Base-by-base conservation (phyloP, 2,329 filamentous ascomycete species). In the Monilinia polystroma region DNA sequence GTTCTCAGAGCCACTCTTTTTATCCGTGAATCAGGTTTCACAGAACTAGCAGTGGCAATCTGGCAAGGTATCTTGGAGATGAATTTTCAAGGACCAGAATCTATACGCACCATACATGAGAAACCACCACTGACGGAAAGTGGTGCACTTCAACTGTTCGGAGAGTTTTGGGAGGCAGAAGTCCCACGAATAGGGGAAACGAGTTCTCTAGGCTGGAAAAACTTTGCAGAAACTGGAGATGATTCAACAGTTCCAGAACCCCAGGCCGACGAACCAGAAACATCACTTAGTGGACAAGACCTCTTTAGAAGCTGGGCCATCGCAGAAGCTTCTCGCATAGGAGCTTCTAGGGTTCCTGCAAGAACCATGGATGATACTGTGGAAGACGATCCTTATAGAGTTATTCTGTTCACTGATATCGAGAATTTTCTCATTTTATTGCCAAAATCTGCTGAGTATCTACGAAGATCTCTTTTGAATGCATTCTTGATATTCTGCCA, bases 101-200 rank as follows among this genome's bases (percentile, higher is more conserved):
- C 32, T 20, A 38, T 51, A 7, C n/a, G 16, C 14, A 49, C n/a
- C 10, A 47, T 26, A 35, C 1, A 62, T 38, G 58, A 51, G 45
- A 52, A 23, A 26, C 32, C 45, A 6, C 57, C 73, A 52, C 70
- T 72, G 2, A 43, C 57, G 16, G 45, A 60, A 32, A 35, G 49
- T 12, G 64, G 72, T 14, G 71, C 70, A n/a, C 57, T 71, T 12
- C 70, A 72, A 6, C 60, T 81, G 0, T 90, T 97, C 69, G 80
- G 85, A 58, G 83, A 88, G 2, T 97, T 95, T 70, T 98, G 95
- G 95, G 92, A 97, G 68, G 91, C 87, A 66, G 94, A 97, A 74
- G 83, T 87, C 0, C 81, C 90, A 0, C 85, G 94, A 7, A 84
- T 97, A 64, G 94, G 94, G 12, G 94, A 98, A 72, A 74, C 78